Base-by-base conservation (phyloP, 108 stramenopile genomes). In the Nannochloropsis oceanica region DNA sequence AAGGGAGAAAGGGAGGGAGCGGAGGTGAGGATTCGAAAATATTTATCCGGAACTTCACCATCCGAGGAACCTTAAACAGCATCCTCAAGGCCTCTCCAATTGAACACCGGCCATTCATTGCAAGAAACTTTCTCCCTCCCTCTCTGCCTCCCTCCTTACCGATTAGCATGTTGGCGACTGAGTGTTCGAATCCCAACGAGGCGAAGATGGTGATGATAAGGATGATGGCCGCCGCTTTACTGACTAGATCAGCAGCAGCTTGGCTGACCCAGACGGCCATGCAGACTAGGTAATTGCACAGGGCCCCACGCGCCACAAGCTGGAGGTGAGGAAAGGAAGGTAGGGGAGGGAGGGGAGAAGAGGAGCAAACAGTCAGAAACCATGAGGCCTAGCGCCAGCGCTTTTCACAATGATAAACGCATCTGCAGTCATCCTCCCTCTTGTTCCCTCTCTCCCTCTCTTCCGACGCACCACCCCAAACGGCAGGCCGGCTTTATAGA, bases 101-200 rank as follows among this genome's bases (percentile, higher is more conserved):
- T 34, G 34, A 34, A 34, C 2, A 34, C 1, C 34, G 34, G 34
- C 34, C 34, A 34, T 1, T 34, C 34, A 34, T 34, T 34, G 34
- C 34, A 34, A 34, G 1, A 5, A 34, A 3, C 34, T 34, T 34
- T 34, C 5, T 5, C 59, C 59, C 18, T 73, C 2, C 10, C 59
- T 18, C n/a, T 9, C 59, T n/a, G 5, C n/a, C 18, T 73, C n/a
- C n/a, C n/a, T n/a, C n/a, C 8, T 43, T 26, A 42, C 0, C 43
- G 8, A 27, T 85, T 86, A 82, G 85, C 98, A 98, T 98, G 86
- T 97, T 97, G 43, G 98, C 98, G 59, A 98, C 94, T 34, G 93
- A 93, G 91, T 98, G 98, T 25, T 91, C 90, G 27, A 91, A 46
- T 12, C 89, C 87, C 83, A 91, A 43, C 14, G 90, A 82, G 44